Evolutionary conservation across 2,329 filamentous ascomycete genomes (phyloP).

Genomic region (Rutstroemia sp.): DNA sequence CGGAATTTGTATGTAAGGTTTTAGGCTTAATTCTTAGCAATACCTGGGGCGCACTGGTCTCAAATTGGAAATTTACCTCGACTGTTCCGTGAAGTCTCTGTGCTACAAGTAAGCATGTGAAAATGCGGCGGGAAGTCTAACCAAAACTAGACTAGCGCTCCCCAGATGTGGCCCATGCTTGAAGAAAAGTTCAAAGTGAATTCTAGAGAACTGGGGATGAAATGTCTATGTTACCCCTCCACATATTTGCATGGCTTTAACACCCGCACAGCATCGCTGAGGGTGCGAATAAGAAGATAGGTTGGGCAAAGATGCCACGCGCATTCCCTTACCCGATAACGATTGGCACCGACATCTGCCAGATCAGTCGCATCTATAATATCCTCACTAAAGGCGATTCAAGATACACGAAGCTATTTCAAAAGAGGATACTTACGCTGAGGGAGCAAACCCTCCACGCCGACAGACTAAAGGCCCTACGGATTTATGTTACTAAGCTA

Average conservation of each 20-base stretch:
- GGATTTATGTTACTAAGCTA: neutral
- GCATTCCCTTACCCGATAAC: constrained; percentile 59
- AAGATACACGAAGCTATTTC: constrained; percentile 8
- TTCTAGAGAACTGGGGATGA: neutral
- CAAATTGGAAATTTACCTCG: too few species aligned
- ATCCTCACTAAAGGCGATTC: constrained; percentile 10
- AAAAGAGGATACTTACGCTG: constrained; percentile 11
- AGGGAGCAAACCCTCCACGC: neutral
- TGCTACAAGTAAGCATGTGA: too few species aligned
- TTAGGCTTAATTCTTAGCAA: too few species aligned
- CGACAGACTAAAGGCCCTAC: neutral
- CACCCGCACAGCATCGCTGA: neutral
- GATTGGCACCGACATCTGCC: constrained; percentile 75
- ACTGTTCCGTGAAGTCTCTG: too few species aligned
- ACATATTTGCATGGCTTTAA: neutral
- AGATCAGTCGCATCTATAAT: constrained; percentile 51
- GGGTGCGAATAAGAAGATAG: too few species aligned
- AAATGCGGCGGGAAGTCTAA: too few species aligned
- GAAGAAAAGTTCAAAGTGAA: too few species aligned
- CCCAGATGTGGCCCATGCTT: too few species aligned
- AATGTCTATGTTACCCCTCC: neutral
- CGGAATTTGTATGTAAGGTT: too few species aligned
- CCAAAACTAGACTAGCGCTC: too few species aligned
- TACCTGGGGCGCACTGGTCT: too few species aligned
- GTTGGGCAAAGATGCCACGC: constrained; percentile 10